Evolutionary conservation across 768 basidiomycete species (phyloP).

Genomic region (Tricholomella constricta): DNA sequence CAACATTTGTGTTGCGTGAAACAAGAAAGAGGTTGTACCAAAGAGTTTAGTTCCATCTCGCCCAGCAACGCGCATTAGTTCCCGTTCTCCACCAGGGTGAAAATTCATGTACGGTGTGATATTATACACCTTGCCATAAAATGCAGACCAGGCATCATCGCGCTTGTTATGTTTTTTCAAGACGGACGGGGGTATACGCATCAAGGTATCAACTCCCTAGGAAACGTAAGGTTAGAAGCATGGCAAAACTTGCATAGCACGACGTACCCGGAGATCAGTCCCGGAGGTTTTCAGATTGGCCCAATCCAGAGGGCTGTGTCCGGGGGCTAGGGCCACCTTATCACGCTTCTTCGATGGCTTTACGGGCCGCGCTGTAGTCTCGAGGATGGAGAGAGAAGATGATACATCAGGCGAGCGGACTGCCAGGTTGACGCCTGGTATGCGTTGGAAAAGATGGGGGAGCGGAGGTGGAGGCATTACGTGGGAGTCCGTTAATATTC

Average conservation of each 20-base stretch:
- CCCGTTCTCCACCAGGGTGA: conserved; percentile 93
- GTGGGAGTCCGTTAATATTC: conserved; percentile 45
- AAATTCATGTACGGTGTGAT: conserved; percentile 89
- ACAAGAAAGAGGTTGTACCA: conserved; percentile 50
- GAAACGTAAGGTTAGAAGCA: conserved; percentile 6
- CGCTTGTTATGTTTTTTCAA: conserved; percentile 79
- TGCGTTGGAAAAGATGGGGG: conserved; percentile 43
- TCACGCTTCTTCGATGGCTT: conserved; percentile 59
- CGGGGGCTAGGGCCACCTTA: conserved; percentile 90
- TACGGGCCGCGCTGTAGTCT: conserved; percentile 59
- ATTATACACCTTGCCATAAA: conserved; percentile 95
- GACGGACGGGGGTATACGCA: conserved; percentile 74
- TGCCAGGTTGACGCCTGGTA: conserved; percentile 35
- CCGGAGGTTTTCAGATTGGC: conserved; percentile 84
- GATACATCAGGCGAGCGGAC: conserved; percentile 24
- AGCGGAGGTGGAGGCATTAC: conserved; percentile 59
- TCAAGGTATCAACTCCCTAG: conserved; percentile 69
- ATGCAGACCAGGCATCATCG: conserved; percentile 91
- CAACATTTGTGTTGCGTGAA: not conserved
- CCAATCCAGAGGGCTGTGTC: conserved; percentile 94
- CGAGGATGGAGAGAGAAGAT: conserved; percentile 57
- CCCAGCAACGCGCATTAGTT: conserved; percentile 94
- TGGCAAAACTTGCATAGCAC: not conserved
- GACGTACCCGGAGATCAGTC: conserved; percentile 68
- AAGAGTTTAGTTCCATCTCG: conserved; percentile 95